These are phyloP conservation scores for Pulicaria dysenterica DNA, from an alignment of 129 eudicot species.

Conservation along the genomic window DNA sequence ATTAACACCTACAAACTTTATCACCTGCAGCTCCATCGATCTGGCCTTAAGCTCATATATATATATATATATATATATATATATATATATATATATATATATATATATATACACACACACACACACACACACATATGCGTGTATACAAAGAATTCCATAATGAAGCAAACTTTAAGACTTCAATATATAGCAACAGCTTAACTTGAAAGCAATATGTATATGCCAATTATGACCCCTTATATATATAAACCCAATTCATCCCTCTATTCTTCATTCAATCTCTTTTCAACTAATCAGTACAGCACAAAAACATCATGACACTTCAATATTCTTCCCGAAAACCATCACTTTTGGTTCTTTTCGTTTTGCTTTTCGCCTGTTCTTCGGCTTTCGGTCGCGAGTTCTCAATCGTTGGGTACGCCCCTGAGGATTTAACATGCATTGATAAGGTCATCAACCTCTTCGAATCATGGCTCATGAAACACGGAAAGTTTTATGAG, in stretches of 20 bases:
- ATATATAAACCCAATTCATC: slow-evolving; percentile 27
- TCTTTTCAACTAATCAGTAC: slow-evolving; percentile 2
- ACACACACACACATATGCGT: no score
- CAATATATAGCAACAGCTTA: slow-evolving; percentile 20
- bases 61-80: no score
- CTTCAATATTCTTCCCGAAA: slow-evolving; percentile 7
- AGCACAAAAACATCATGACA: slow-evolving; percentile 23
- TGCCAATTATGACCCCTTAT: no score
- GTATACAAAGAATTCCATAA: slow-evolving; percentile 30
- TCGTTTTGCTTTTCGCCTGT: slow-evolving; percentile 18
- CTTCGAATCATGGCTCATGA: slow-evolving; percentile 40
- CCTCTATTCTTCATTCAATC: slow-evolving; percentile 32
- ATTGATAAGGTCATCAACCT: slow-evolving; percentile 38
- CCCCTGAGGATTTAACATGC: slow-evolving; percentile 40
- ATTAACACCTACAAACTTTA: slow-evolving; percentile 31
- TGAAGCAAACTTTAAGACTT: slow-evolving; percentile 37
- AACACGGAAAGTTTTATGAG: slow-evolving; percentile 36
- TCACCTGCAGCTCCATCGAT: slow-evolving; percentile 14
- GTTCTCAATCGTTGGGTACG: slow-evolving; percentile 35
- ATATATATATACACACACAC: no score
- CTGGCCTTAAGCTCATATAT: slow-evolving; percentile 14
- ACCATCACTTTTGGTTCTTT: slow-evolving; percentile 9
- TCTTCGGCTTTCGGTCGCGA: slow-evolving; percentile 26
- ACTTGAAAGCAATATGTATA: slow-evolving; percentile 27
- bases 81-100: no score